A percentile compares a stretch with the other conserved stretches of the same genome.
Conservation (phyloP, 129 eudicot species). For the Smallanthus sonchifolius region DNA sequence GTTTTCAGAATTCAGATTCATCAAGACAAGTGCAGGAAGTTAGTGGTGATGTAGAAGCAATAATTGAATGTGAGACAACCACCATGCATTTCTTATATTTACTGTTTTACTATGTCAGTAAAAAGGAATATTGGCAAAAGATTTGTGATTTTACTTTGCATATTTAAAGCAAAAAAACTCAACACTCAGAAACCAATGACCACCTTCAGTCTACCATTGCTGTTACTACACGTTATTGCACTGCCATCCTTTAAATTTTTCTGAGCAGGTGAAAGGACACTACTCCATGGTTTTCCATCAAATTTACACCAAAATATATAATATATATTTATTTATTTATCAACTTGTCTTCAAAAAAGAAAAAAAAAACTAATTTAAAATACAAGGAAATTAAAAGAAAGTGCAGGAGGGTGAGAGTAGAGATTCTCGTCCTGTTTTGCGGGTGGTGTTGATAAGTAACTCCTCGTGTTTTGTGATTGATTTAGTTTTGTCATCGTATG, state of each 20-base stretch:
- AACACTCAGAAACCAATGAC: constrained; percentile 26
- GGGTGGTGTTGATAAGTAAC: constrained; percentile 9
- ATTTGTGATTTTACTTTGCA: constrained; percentile 39
- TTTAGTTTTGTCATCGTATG: constrained; percentile 2
- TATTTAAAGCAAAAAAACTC: constrained; percentile 31
- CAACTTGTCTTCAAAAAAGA: not conserved
- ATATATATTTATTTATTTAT: not conserved
- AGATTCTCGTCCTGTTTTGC: constrained; percentile 19
- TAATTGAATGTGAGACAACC: constrained; percentile 27
- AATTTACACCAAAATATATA: not conserved
- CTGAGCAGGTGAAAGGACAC: constrained; percentile 28
- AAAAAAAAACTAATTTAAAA: too few relatives aligned
- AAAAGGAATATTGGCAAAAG: constrained; percentile 28
- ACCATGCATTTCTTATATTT: constrained; percentile 2
- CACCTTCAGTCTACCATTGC: constrained; percentile 27
- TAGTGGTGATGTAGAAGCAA: constrained; percentile 19
- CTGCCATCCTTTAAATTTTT: constrained; percentile 7
- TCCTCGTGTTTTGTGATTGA: constrained; percentile 28
- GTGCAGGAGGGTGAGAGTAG: not conserved
- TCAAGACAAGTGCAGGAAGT: constrained; percentile 10
- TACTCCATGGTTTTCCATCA: not conserved
- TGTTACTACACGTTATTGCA: constrained; percentile 32
- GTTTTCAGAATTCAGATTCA: not conserved
- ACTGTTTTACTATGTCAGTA: constrained; percentile 31
- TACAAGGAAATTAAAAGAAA: not conserved